Conservation (phyloP, 352 stramenopile species). For the Peronospora tabacina region DNA sequence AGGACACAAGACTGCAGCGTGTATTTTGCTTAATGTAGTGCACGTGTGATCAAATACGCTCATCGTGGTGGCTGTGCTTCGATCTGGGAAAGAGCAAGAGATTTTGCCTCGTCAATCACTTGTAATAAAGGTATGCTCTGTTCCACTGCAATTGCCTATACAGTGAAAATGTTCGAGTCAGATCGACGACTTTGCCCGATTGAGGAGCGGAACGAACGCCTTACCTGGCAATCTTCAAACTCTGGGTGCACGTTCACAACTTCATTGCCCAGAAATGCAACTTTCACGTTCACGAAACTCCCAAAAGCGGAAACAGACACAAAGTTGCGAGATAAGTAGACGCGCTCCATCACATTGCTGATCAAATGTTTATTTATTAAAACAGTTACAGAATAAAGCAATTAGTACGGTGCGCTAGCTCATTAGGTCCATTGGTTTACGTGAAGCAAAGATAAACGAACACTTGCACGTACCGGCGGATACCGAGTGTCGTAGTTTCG, state of each 20-base stretch:
- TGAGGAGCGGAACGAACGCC: neutral
- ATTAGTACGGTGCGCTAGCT: conserved; percentile 8
- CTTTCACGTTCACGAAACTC: conserved; percentile 47
- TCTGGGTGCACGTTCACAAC: conserved; percentile 74
- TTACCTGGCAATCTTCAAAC: conserved; percentile 77
- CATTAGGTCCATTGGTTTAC: neutral
- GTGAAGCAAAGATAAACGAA: neutral
- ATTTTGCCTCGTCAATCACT: conserved; percentile 52
- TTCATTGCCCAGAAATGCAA: conserved; percentile 41
- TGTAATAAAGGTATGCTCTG: conserved; percentile 38
- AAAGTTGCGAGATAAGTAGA: conserved; percentile 44
- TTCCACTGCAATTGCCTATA: conserved; percentile 37
- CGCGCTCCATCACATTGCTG: conserved; percentile 53
- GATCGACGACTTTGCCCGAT: neutral
- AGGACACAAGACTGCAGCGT: neutral
- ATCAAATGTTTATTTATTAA: conserved; percentile 19
- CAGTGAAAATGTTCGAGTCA: neutral
- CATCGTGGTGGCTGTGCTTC: conserved; percentile 1
- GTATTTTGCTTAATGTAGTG: neutral
- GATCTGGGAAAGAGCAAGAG: conserved; percentile 24
- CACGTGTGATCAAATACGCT: neutral
- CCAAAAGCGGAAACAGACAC: conserved; percentile 40
- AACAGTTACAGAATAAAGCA: conserved; percentile 6
- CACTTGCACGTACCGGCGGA: conserved; percentile 53
- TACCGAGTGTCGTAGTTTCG: conserved; percentile 86